Evolutionary conservation across 164 flowering plant genomes (phyloP).

Genomic region (Chimonanthus salicifolius): DNA sequence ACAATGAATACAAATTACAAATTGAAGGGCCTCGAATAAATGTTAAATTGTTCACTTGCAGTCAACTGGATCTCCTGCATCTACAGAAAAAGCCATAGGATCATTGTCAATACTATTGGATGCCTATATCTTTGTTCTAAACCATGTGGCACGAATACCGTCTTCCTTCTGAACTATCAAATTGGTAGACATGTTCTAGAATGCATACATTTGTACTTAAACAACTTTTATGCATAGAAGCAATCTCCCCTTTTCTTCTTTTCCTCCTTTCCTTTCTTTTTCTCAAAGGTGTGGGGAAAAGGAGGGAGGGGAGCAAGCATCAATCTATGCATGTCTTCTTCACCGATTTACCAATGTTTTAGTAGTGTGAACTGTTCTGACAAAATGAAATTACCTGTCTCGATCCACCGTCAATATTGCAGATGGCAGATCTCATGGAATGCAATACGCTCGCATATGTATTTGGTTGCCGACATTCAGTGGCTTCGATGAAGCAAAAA

Average conservation of each 20-base stretch:
- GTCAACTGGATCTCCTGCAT: slow-evolving; percentile 74
- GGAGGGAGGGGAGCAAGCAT: too few species aligned
- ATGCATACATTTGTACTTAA: too few species aligned
- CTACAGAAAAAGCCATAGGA: slow-evolving; percentile 3
- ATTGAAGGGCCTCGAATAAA: slow-evolving; percentile 59
- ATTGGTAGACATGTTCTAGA: too few species aligned
- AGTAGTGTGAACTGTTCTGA: neutral
- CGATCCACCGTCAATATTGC: slow-evolving; percentile 45
- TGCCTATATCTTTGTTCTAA: too few species aligned
- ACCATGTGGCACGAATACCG: too few species aligned
- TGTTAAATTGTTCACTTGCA: slow-evolving; percentile 56
- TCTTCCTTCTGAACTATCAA: too few species aligned
- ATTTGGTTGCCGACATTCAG: slow-evolving; percentile 59
- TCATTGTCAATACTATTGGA: neutral
- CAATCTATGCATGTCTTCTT: too few species aligned
- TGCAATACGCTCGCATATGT: slow-evolving; percentile 71
- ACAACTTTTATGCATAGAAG: too few species aligned
- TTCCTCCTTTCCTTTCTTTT: too few species aligned
- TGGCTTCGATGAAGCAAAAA: slow-evolving; percentile 75
- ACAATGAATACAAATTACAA: slow-evolving; percentile 25
- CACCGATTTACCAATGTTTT: neutral
- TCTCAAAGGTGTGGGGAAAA: too few species aligned
- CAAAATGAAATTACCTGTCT: slow-evolving; percentile 45
- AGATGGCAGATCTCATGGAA: slow-evolving; percentile 61
- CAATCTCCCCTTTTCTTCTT: neutral